phyloP scores from a whole-genome alignment of 73 alveolate species.

The Breviolum minutum region DNA sequence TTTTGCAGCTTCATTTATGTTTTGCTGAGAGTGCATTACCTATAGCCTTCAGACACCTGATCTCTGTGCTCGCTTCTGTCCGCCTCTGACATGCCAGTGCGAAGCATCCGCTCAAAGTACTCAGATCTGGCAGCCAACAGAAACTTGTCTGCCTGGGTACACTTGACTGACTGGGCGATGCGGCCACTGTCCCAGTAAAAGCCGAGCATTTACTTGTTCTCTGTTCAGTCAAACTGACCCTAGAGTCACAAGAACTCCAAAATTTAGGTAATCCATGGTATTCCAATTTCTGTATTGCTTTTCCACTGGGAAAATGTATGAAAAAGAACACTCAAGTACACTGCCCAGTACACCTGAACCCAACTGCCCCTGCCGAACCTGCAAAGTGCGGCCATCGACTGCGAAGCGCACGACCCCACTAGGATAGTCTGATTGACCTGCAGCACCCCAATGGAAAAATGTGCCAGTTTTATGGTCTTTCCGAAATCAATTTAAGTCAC shows the following conservation, averaged over 20 bases:
- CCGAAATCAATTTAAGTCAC: too few relatives aligned
- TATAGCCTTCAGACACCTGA: background rate
- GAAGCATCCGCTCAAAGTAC: constrained; percentile 87
- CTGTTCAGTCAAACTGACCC: too few relatives aligned
- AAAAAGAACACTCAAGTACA: background rate
- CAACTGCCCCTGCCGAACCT: background rate
- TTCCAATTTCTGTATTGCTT: too few relatives aligned
- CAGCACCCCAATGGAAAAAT: background rate
- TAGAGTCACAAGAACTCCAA: too few relatives aligned
- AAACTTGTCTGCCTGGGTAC: constrained; percentile 45
- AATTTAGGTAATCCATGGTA: too few relatives aligned
- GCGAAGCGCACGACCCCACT: constrained; percentile 77
- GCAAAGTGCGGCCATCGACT: constrained; percentile 67
- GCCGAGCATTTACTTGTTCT: background rate
- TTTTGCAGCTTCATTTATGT: too few relatives aligned
- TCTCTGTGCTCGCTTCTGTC: background rate
- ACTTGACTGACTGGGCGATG: background rate
- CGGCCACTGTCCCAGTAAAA: background rate
- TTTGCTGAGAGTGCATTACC: too few relatives aligned
- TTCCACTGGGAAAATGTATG: too few relatives aligned
- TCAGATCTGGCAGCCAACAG: constrained; percentile 51
- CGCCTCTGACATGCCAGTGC: constrained; percentile 65
- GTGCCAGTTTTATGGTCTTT: too few relatives aligned
- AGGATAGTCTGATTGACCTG: constrained; percentile 56
- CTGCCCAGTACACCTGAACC: background rate